Percentiles rank a stretch among this genome's conserved stretches.
These are phyloP conservation scores for Hypoxylon cercidicola DNA, from an alignment of 495 filamentous ascomycete genomes.

Conservation along the genomic window DNA sequence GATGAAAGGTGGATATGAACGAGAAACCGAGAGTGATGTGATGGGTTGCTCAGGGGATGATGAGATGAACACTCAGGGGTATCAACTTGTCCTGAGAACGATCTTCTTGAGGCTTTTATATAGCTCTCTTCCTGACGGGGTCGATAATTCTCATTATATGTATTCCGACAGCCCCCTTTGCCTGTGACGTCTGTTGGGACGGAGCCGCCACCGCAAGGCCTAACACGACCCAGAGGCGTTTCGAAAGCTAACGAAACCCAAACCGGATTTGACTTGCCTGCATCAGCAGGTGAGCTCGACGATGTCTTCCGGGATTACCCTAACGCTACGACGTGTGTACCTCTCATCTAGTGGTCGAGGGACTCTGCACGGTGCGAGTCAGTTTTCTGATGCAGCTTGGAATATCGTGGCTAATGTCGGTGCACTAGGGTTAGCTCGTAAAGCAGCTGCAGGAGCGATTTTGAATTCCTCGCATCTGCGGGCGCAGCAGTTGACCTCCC, in stretches of 20 bases:
- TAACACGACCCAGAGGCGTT: conserved; percentile 12
- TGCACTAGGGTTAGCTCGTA: conserved; percentile 17
- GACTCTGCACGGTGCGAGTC: conserved; percentile 22
- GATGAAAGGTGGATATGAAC: neutral
- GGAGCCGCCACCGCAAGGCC: conserved; percentile 1
- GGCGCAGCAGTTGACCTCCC: neutral
- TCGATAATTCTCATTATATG: neutral
- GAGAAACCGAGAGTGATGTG: neutral
- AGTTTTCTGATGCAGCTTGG: neutral
- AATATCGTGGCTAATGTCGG: conserved; percentile 17
- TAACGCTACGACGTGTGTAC: conserved; percentile 14
- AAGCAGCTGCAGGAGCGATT: conserved; percentile 5
- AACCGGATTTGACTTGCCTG: conserved; percentile 1
- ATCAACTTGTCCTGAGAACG: neutral
- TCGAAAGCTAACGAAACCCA: conserved; percentile 13
- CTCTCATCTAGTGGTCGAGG: neutral
- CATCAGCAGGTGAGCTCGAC: neutral
- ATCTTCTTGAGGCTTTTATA: conserved; percentile 18
- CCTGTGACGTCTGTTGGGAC: conserved; percentile 16
- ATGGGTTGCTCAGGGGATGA: neutral
- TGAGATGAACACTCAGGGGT: conserved; percentile 4
- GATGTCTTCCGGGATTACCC: neutral
- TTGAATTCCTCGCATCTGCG: conserved; percentile 8
- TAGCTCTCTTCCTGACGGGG: neutral
- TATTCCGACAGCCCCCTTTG: neutral